These are phyloP conservation scores for Nissolia schottii DNA, from an alignment of 306 rosid genomes.

Conservation along the genomic window DNA sequence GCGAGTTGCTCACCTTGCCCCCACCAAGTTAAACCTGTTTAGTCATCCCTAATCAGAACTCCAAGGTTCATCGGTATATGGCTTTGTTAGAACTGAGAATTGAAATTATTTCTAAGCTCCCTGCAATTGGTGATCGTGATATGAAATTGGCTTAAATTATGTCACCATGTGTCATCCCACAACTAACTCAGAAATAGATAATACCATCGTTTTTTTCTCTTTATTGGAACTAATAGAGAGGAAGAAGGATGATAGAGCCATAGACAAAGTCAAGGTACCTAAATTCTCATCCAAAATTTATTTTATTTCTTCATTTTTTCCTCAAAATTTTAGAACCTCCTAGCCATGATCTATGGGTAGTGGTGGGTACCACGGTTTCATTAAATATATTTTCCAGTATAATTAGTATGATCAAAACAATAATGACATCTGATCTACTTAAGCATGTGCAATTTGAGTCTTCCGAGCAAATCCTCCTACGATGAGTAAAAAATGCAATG, in stretches of 20 bases:
- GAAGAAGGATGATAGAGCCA: not conserved
- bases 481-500: not conserved
- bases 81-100: not conserved
- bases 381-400: not conserved
- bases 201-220: not conserved
- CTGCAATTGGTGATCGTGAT: not conserved
- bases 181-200: not conserved
- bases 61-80: not conserved
- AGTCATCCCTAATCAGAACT: too few species aligned
- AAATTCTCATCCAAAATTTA: not conserved
- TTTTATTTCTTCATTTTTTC: not conserved
- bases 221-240: not conserved
- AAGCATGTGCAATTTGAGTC: conserved; percentile 26
- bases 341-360: not conserved
- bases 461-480: conserved; percentile 8
- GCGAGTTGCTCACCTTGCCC: too few species aligned
- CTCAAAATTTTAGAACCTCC: not conserved
- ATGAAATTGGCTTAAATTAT: not conserved
- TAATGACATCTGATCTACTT: conserved; percentile 27
- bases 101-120: not conserved
- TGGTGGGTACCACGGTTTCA: conserved; percentile 18
- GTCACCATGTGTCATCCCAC: not conserved
- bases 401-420: not conserved
- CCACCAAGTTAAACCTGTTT: too few species aligned
- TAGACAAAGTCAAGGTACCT: not conserved